Base-by-base conservation (phyloP, 225 moss, liverwort and hornwort species). In the Sphagnum tenellum region DNA sequence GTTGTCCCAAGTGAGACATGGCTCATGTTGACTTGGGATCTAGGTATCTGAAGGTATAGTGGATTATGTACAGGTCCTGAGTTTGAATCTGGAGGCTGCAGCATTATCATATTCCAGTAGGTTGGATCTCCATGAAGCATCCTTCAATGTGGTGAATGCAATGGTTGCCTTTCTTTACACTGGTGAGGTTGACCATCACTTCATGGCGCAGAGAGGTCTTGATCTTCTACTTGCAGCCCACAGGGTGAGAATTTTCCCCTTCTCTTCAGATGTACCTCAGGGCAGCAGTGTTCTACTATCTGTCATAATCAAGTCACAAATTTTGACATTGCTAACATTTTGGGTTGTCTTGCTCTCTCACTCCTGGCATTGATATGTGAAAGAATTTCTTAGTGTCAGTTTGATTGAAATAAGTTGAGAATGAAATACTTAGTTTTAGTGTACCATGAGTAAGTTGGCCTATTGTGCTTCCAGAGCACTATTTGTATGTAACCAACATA, bases 51-150 rank as follows among this genome's bases (percentile, higher is more conserved):
- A 29, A 29, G 29, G 29, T 29, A 29, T 29, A 29, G 29, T 29
- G 29, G 29, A 29, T 29, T 29, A 29, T 29, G 8, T 68, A 62
- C 83, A 96, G 96, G 76, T 85, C 66, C 68, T 96, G 64, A 90
- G 73, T 78, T 50, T 90, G 64, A 92, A 96, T 56, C 9, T 92
- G 12, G 77, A 78, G 58, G 85, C 44, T 64, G 73, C 81, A 46
- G 78, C 76, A 46, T 70, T 74, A 59, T 62, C 67, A 58, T 71
- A 88, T 49, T 73, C 85, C 29, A 70, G 76, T 45, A 75, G 96
- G 72, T 68, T 96, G 82, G 96, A 96, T 67, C 75, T 96, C 66
- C 87, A 75, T 73, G 92, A 96, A 61, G 81, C 96, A 29, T 96
- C 96, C 44, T 90, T 79, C 78, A 85, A 87, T 51, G 50, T 96